phyloP scores from a whole-genome alignment of 2,329 filamentous ascomycete genomes.

The Tolypocladium guangdongense region DNA sequence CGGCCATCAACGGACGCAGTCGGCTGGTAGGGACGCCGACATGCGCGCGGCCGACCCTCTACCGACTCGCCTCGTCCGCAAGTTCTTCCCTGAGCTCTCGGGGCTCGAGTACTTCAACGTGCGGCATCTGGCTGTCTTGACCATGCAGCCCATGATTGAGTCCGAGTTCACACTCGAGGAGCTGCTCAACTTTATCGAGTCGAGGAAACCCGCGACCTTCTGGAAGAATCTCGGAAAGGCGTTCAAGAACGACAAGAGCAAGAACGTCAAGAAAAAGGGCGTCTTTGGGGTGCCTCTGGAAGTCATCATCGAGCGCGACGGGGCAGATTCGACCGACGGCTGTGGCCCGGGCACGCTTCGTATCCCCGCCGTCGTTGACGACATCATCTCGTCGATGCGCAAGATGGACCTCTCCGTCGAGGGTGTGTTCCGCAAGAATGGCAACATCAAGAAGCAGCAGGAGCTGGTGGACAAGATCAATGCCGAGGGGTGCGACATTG shows the following conservation, averaged over 20 bases:
- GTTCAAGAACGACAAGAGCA: conserved; percentile 76
- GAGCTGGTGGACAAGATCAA: conserved; percentile 83
- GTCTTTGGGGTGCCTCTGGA: conserved; percentile 88
- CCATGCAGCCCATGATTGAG: conserved; percentile 87
- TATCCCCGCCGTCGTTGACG: conserved; percentile 90
- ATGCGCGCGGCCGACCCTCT: conserved; percentile 41
- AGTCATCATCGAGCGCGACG: conserved; percentile 80
- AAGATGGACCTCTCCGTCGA: conserved; percentile 99
- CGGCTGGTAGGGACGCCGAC: conserved; percentile 39
- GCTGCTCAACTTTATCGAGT: conserved; percentile 83
- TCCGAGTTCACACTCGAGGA: conserved; percentile 90
- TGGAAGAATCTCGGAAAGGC: conserved; percentile 98
- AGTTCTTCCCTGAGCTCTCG: conserved; percentile 93
- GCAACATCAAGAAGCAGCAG: conserved; percentile 89
- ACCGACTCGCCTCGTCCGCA: conserved; percentile 50
- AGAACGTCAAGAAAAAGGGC: conserved; percentile 78
- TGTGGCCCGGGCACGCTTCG: conserved; percentile 85
- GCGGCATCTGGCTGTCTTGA: conserved; percentile 84
- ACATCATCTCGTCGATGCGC: conserved; percentile 86
- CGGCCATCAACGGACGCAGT: conserved; percentile 55
- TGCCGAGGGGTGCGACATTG: conserved; percentile 68
- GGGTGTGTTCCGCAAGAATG: conserved; percentile 97
- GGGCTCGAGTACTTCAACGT: conserved; percentile 96
- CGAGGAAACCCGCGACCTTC: conserved; percentile 77
- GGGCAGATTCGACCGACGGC: conserved; percentile 94